phyloP scores from a whole-genome alignment of 371 early-diverging fungal species.

The Vairimorpha ceranae region DNA sequence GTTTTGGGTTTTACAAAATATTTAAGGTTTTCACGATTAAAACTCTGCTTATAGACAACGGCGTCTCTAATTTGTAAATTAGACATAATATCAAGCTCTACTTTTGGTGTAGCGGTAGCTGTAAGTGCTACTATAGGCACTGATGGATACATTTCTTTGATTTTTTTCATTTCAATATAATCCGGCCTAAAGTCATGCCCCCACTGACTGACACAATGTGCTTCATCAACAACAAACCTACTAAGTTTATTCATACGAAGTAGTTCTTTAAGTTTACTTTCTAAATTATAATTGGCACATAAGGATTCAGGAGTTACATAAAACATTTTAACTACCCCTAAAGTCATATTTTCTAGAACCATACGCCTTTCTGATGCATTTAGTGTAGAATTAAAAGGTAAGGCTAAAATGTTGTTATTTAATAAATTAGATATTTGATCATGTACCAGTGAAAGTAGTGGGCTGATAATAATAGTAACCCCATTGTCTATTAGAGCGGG shows the following conservation, averaged over 20 bases:
- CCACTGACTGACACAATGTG: constrained; percentile 92
- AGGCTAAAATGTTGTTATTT: constrained; percentile 69
- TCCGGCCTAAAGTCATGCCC: constrained; percentile 79
- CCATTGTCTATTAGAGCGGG: constrained; percentile 74
- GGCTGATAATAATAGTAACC: constrained; percentile 86
- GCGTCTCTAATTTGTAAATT: constrained; percentile 44
- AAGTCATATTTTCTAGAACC: constrained; percentile 65
- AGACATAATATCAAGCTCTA: constrained; percentile 66
- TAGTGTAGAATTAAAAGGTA: constrained; percentile 65
- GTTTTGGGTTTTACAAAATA: constrained; percentile 71
- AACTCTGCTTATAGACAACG: constrained; percentile 66
- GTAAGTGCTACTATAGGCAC: constrained; percentile 93
- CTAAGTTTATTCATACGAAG: constrained; percentile 20
- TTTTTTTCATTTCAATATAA: constrained; percentile 54
- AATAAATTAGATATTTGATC: constrained; percentile 84
- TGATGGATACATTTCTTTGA: constrained; percentile 68
- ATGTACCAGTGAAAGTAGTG: constrained; percentile 86
- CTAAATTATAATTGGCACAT: constrained; percentile 67
- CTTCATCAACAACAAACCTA: constrained; percentile 92
- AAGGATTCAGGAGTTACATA: constrained; percentile 93
- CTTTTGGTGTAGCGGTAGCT: constrained; percentile 85
- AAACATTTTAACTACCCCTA: constrained; percentile 66
- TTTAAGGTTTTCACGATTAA: constrained; percentile 48
- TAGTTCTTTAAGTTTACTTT: constrained; percentile 64
- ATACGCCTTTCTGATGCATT: constrained; percentile 64